Conservation (phyloP, 176 grass and related monocot genomes). For the Rhynchospora tenuis region DNA sequence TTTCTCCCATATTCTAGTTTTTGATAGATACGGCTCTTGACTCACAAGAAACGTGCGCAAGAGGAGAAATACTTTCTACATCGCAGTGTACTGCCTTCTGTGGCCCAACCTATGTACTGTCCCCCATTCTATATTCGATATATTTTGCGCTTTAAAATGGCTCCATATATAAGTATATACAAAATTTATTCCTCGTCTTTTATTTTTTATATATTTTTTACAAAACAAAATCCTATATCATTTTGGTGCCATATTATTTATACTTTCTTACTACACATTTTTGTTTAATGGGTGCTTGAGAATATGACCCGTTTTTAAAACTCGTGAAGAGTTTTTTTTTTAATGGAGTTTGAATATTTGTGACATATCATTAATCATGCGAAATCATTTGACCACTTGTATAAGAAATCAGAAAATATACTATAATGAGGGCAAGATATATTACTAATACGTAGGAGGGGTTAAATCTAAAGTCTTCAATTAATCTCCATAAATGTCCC, state of each 20-base stretch:
- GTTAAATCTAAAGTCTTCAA: too few relatives aligned
- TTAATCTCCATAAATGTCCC: too few relatives aligned
- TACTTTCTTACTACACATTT: too few relatives aligned
- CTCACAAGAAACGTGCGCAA: constrained; percentile 6
- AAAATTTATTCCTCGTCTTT: not conserved
- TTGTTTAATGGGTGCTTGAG: too few relatives aligned
- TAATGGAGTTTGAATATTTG: too few relatives aligned
- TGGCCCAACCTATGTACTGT: not conserved
- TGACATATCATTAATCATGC: not conserved
- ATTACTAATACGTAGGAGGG: too few relatives aligned
- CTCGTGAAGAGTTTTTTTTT: too few relatives aligned
- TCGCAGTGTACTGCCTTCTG: not conserved
- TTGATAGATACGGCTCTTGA: constrained; percentile 21
- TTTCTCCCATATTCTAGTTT: not conserved
- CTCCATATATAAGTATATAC: too few relatives aligned
- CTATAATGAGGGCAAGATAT: not conserved
- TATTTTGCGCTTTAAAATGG: not conserved
- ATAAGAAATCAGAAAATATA: not conserved
- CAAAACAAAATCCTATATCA: too few relatives aligned
- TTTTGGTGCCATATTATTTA: too few relatives aligned
- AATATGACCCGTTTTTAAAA: too few relatives aligned
- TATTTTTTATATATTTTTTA: not conserved
- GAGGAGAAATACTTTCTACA: not conserved
- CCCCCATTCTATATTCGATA: not conserved
- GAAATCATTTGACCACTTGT: not conserved